These are phyloP conservation scores for Rubus parviflorus DNA, from an alignment of 306 rosid genomes.

Conservation along the genomic window DNA sequence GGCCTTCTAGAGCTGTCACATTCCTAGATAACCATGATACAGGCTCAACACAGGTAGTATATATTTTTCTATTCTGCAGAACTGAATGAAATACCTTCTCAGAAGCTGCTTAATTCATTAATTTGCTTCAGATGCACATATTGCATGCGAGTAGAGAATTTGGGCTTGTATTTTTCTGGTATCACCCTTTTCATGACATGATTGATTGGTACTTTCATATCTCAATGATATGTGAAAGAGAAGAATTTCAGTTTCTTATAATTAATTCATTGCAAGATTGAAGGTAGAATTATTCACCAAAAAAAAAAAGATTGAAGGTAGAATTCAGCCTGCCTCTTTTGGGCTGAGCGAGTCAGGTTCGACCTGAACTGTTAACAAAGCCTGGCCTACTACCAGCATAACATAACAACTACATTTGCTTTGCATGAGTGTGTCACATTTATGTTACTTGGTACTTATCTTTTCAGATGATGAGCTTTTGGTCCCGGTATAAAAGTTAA, in stretches of 20 bases:
- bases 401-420: not conserved
- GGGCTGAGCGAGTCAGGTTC: conserved; percentile 2
- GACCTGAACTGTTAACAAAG: not conserved
- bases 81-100: not conserved
- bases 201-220: not conserved
- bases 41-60: conserved; percentile 83
- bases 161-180: not conserved
- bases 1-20: conserved; percentile 90
- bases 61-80: conserved; percentile 8
- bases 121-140: not conserved
- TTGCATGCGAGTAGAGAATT: not conserved
- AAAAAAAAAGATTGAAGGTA: not conserved
- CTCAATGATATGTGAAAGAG: not conserved
- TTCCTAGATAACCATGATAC: conserved; percentile 90
- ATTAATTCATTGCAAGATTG: not conserved
- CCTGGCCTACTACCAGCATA: not conserved
- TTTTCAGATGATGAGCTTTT: not conserved
- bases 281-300: not conserved
- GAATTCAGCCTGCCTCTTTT: conserved; percentile 3
- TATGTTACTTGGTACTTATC: conserved; percentile 4
- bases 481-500: conserved; percentile 2
- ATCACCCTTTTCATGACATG: not conserved
- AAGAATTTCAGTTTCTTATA: not conserved
- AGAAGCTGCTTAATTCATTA: not conserved
- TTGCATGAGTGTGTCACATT: conserved; percentile 6